These are phyloP conservation scores for Ophiostoma sp. DNA, from an alignment of 2,329 filamentous ascomycete species.

Conservation along the genomic window DNA sequence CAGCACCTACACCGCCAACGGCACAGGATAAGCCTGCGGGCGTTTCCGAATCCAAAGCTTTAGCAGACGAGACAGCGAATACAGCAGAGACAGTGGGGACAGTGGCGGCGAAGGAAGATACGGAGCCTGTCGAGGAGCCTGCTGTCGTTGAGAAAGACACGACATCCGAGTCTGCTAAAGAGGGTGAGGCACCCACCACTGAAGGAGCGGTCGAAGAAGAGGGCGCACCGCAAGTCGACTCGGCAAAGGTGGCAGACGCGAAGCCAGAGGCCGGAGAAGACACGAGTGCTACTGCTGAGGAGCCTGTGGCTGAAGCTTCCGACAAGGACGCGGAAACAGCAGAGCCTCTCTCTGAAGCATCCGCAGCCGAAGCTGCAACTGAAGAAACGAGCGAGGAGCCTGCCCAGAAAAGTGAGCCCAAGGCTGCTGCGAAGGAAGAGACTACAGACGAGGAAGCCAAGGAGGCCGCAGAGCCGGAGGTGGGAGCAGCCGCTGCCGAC, in stretches of 20 bases:
- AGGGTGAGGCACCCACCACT: not conserved
- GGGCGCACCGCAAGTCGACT: no score
- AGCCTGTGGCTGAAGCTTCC: not conserved
- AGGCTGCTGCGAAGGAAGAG: not conserved
- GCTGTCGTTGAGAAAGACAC: not conserved
- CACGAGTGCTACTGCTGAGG: not conserved
- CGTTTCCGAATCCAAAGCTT: not conserved
- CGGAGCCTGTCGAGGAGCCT: not conserved
- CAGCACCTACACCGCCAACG: not conserved
- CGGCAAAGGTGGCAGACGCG: not conserved
- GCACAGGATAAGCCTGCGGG: not conserved
- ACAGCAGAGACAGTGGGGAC: no score
- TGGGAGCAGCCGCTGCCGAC: not conserved
- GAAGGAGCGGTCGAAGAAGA: not conserved
- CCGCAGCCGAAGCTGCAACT: not conserved
- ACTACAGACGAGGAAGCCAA: not conserved
- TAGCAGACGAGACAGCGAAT: not conserved
- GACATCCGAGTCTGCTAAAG: not conserved
- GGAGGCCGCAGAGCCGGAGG: not conserved
- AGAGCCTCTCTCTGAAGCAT: not conserved
- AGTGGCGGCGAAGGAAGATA: not conserved
- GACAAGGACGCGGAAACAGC: not conserved
- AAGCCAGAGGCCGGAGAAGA: not conserved
- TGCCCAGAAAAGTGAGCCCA: not conserved
- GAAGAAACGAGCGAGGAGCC: not conserved